phyloP scores from a whole-genome alignment of 169 alveolate genomes.

The Plasmodium adleri region DNA sequence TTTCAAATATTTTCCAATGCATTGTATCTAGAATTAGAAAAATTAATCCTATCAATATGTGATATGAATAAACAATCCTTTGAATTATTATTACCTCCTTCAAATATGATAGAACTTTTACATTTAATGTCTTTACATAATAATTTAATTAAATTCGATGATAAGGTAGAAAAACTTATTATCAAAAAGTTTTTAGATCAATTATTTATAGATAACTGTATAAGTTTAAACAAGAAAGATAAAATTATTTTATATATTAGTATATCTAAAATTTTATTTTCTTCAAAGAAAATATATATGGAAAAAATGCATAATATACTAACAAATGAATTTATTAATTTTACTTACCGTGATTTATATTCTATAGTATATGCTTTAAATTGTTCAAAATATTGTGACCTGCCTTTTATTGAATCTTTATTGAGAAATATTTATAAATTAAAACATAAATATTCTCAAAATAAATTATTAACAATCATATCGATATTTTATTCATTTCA shows the following conservation, averaged over 20 bases:
- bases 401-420: slow-evolving; percentile 44
- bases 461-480: slow-evolving; percentile 27
- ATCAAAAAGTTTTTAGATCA: slow-evolving; percentile 8
- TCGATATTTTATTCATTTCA: slow-evolving; percentile 54
- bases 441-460: slow-evolving; percentile 41
- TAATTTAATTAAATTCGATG: slow-evolving; percentile 4
- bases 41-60: neutral
- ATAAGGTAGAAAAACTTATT: neutral
- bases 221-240: slow-evolving; percentile 28
- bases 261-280: slow-evolving; percentile 32
- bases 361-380: slow-evolving; percentile 24
- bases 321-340: slow-evolving; percentile 33
- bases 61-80: neutral
- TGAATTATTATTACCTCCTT: neutral
- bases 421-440: slow-evolving; percentile 56
- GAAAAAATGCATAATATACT: slow-evolving; percentile 30
- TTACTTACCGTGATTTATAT: slow-evolving; percentile 63
- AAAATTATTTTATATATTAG: slow-evolving; percentile 49
- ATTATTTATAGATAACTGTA: slow-evolving; percentile 35
- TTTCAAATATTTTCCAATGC: slow-evolving; percentile 44
- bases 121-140: slow-evolving; percentile 29
- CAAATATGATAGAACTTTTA: slow-evolving; percentile 13
- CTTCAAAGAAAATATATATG: slow-evolving; percentile 18
- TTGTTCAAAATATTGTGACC: slow-evolving; percentile 43
- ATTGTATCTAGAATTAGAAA: slow-evolving; percentile 8